Evolutionary conservation across 1,139 yeast species (phyloP), one percentile per base, ranked within the genome.

Genomic region (Arxiozyma slooffiae): DNA sequence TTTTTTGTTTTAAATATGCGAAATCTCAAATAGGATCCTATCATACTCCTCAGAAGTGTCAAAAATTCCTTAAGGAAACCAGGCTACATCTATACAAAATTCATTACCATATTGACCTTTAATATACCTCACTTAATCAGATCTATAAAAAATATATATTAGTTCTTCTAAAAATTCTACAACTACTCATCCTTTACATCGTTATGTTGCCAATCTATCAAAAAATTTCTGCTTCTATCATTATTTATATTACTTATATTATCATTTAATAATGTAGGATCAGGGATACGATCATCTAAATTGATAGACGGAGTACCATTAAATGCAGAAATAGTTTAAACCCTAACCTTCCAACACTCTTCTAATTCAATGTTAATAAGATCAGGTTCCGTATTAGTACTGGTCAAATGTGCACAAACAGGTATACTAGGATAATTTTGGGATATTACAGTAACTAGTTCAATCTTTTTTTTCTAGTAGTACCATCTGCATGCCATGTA

Each of bases 401-500:
- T 92, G 0, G 99, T 92, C 67, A 92, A 74, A 68, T 92, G 99
- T 69, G 94, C 77, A 55, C 96, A 90, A 0, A 96, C 88, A 14
- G 96, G 87, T 26, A 90, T 71, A 39, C 44, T 46, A 1, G 86
- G 87, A 52, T 89, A 73, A 49, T 83, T 86, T 48, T 78, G 73
- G 60, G 85, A 88, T 61, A 95, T 85, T 2, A 87, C 77, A 20
- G 80, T 73, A 0, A 96, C 96, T 52, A 92, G 72, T 48, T 86
- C 94, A 54, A 92, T 70, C 0, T 85, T 69, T 88, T 89, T 51
- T n/a, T 84, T 50, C 94, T 81, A 5, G 97, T 89, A 3, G 95
- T 82, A 1, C 98, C 98, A 40, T 97, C 97, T 8, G 98, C 97
- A 30, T 98, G 98, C 97, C 98, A 92, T 0, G 99, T 94, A 11